phyloP scores from a whole-genome alignment of 352 stramenopile species.

The Globisporangium ultimum region DNA sequence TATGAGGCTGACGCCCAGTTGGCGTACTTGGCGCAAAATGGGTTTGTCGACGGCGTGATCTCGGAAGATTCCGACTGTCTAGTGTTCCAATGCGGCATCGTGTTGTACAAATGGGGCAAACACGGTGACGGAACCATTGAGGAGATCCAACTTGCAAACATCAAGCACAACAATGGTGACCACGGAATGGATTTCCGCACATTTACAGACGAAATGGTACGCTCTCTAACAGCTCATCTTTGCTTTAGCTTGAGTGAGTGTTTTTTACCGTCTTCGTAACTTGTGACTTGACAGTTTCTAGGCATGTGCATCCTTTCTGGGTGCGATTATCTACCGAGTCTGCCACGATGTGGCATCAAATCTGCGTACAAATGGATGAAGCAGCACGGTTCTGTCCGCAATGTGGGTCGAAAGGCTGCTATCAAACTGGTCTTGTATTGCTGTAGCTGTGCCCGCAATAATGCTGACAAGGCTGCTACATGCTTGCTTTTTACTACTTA shows the following conservation, averaged over 20 bases:
- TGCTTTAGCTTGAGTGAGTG: background rate
- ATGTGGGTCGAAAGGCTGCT: slow-evolving; percentile 23
- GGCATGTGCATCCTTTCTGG: slow-evolving; percentile 91
- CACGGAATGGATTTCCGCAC: slow-evolving; percentile 56
- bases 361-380: slow-evolving; percentile 70
- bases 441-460: background rate
- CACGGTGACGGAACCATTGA: slow-evolving; percentile 75
- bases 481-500: slow-evolving; percentile 14
- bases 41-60: slow-evolving; percentile 91
- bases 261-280: background rate
- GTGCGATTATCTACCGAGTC: slow-evolving; percentile 87
- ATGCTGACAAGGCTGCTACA: background rate
- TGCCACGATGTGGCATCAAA: slow-evolving; percentile 82
- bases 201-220: slow-evolving; percentile 85
- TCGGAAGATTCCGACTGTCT: slow-evolving; percentile 96
- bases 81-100: slow-evolving; percentile 87
- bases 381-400: slow-evolving; percentile 60
- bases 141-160: slow-evolving; percentile 70
- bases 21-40: slow-evolving; percentile 80
- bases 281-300: slow-evolving; percentile 44
- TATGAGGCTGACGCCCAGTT: slow-evolving; percentile 98
- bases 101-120: slow-evolving; percentile 96
- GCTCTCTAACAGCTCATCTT: background rate
- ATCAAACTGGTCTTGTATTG: background rate
- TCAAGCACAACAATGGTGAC: slow-evolving; percentile 61